Evolutionary conservation across 495 filamentous ascomycete species (phyloP), one percentile per base, ranked within the genome.

Genomic region (Bacidia rubella): DNA sequence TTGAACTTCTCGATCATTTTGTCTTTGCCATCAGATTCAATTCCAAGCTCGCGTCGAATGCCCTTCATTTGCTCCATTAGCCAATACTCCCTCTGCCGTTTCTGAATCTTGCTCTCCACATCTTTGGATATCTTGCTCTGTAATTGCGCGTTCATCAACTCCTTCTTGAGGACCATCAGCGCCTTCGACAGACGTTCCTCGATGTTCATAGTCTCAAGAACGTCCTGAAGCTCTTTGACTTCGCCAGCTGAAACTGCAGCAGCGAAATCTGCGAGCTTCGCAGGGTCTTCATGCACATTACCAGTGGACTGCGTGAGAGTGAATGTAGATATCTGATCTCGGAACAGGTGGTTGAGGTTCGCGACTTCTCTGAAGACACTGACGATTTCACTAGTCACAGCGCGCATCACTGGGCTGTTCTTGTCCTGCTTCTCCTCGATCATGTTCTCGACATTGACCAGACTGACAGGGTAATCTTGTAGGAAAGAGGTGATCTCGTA

Each of bases 31-130:
- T 99, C 92, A 2, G 86, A 92, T 66, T 97, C 93, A 51, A 96
- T 87, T 12, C 93, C 93, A 20, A 99, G 75, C 65, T 99, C 93
- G 50, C 90, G 75, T 54, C 85, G 82, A 61, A 99, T 97, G n/a
- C 88, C 93, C 69, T 96, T 97, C 90, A 97, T 93, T 62, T 99
- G 93, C 66, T 99, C 92, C 87, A 92, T 90, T 19, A 99, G 71
- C 87, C 87, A 99, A 70, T 99, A 99, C 62, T 99, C 93, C 25
- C 92, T 82, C 63, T 99, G 92, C 11, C 92, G 83, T 70, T 97
- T 96, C 60, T 93, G 90, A 53, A 99, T 99, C 70, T 95, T 95
- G 55, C 76, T 84, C 66, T 99, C 93, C 21, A 99, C 92, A 63
- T 99, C 92, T 69, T 95, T 97, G 41, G 87, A 87, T 43, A 99